These are phyloP conservation scores for Phytophthora melonis DNA, from an alignment of 352 stramenopile species.

Conservation along the genomic window DNA sequence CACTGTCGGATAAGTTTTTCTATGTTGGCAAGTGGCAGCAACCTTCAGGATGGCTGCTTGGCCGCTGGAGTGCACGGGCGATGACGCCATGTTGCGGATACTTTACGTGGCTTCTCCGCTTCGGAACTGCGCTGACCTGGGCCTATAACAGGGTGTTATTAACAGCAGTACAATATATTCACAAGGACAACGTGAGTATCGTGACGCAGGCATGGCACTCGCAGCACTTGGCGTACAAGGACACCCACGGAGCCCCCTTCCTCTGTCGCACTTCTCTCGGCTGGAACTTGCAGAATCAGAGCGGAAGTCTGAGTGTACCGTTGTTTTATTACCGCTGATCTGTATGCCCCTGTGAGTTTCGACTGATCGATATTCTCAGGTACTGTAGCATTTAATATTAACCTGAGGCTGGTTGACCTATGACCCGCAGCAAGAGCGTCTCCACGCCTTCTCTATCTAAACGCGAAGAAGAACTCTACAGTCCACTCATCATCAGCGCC, in stretches of 20 bases:
- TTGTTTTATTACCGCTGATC: neutral
- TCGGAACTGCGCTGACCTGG: neutral
- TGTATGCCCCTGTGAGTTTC: neutral
- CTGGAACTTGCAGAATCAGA: too few relatives aligned
- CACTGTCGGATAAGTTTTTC: neutral
- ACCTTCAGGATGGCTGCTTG: conserved; percentile 49
- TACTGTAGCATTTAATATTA: conserved; percentile 43
- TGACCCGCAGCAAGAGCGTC: neutral
- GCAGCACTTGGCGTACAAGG: neutral
- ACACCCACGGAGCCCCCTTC: neutral
- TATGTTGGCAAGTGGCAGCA: too few relatives aligned
- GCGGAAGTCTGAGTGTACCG: too few relatives aligned
- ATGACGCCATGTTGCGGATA: conserved; percentile 41
- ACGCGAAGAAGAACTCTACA: neutral
- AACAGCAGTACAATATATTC: neutral
- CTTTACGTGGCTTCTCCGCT: neutral
- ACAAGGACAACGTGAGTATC: neutral
- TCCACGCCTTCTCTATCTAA: conserved; percentile 19
- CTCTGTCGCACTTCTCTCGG: neutral
- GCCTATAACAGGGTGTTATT: too few relatives aligned
- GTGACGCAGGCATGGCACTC: neutral
- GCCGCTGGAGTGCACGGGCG: conserved; percentile 38
- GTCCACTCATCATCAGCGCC: neutral
- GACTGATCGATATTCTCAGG: conserved; percentile 14
- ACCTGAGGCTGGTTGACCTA: neutral